Conservation (phyloP, 1,284 basidiomycete genomes). For the Polyporus tsugae region DNA sequence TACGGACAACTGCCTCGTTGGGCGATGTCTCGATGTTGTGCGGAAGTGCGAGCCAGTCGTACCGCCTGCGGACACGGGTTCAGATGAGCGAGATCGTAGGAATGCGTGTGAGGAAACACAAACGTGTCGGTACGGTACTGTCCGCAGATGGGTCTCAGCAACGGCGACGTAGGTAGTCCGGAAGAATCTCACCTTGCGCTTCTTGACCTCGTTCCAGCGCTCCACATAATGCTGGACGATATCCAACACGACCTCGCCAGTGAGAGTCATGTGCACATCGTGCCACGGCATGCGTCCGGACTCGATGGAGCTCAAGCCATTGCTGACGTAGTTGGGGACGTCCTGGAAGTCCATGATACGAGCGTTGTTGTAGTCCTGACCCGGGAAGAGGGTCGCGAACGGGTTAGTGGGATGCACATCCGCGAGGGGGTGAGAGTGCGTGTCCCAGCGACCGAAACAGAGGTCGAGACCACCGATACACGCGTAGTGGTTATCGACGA, state of each 20-base stretch:
- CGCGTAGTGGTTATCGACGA: conserved; percentile 87
- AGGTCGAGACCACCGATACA: conserved; percentile 90
- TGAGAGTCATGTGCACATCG: conserved; percentile 89
- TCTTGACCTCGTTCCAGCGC: conserved; percentile 88
- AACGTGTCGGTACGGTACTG: conserved; percentile 64
- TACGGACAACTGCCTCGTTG: conserved; percentile 72
- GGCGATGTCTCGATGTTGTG: conserved; percentile 69
- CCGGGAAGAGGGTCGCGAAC: conserved; percentile 85
- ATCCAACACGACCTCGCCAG: conserved; percentile 87
- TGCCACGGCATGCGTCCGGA: conserved; percentile 90
- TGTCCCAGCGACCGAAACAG: conserved; percentile 97
- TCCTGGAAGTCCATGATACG: conserved; percentile 84
- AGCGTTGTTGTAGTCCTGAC: conserved; percentile 94
- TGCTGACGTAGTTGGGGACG: conserved; percentile 83
- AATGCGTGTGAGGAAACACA: background rate
- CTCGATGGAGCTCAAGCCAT: conserved; percentile 76
- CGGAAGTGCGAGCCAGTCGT: conserved; percentile 86
- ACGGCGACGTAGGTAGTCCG: background rate
- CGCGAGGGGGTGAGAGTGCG: conserved; percentile 83
- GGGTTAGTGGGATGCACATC: conserved; percentile 92
- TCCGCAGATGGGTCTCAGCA: background rate
- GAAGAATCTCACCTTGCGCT: conserved; percentile 62
- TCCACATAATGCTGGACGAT: conserved; percentile 93
- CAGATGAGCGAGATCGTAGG: background rate
- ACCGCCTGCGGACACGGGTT: conserved; percentile 46